Base-by-base conservation (phyloP, 495 filamentous ascomycete species). In the Penicillium waksmanii region DNA sequence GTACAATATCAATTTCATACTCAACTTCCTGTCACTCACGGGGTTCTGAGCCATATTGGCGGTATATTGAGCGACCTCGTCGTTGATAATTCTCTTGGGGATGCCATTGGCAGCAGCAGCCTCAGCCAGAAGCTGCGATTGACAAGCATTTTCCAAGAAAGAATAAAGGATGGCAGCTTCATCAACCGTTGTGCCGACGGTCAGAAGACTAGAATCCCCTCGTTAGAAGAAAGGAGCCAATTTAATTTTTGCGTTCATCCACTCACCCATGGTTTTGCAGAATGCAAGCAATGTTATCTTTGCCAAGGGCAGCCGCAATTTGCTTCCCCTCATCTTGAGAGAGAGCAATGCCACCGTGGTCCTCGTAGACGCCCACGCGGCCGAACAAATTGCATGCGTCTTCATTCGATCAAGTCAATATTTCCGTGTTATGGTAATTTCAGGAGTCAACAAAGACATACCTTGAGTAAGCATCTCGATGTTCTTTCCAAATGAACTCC, bases 91-190 rank as follows among this genome's bases (percentile, higher is more conserved):
- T 70, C 78, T 86, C 75, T 85, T 81, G 42, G 82, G 76, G 8
- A 84, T 69, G n/a, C 79, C 81, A 21, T 76, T 83, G 1, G 79
- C 81, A 1, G 86, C 77, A 0, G 86, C 86, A 2, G 85, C 85
- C 57, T 89, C 86, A 0, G 84, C 86, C 44, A 90, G 72, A 25
- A 90, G 71, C 65, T 90, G 87, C 9, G 84, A 83, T 46, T 87
- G 85, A 59, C 86, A 90, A 23, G 84, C 83, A 62, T 85, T 80
- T 55, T 90, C 87, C 21, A 90, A 71, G 61, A 82, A 85, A 19
- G 85, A 76, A 61, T 88, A 89, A 75, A 87, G 86, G 62, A 87
- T 88, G 2, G 85, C 87, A 0, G 86, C 87, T 60, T 86, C 86
- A 57, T 89, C 87, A 13, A 90, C 84, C 10, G 80, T 87, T 11